phyloP scores from a whole-genome alignment of 768 basidiomycete species.

The Cystofilobasidium bisporidii region DNA sequence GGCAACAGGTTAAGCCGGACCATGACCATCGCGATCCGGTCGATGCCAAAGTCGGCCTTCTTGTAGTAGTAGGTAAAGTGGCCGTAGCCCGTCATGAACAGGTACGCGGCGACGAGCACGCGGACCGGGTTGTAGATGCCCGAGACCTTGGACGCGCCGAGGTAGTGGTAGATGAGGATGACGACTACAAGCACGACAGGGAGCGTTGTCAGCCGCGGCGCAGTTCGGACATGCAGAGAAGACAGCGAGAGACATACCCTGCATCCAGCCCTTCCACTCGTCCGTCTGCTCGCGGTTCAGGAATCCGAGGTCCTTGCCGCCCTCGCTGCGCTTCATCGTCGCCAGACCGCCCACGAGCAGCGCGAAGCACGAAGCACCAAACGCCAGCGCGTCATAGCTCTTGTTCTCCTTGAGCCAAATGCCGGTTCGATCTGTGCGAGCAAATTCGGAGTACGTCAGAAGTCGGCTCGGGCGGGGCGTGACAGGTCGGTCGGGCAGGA shows the following conservation, averaged over 20 bases:
- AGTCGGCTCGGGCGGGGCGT: no score
- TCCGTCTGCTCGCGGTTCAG: conserved; percentile 87
- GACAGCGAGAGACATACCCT: conserved; percentile 49
- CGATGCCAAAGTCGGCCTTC: conserved; percentile 75
- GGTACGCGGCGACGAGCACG: conserved; percentile 74
- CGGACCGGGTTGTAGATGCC: conserved; percentile 91
- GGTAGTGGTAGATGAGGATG: conserved; percentile 86
- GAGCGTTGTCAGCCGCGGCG: background rate
- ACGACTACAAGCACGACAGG: conserved; percentile 48
- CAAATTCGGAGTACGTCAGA: no score
- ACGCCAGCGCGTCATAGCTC: conserved; percentile 60
- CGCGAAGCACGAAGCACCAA: conserved; percentile 49
- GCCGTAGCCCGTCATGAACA: conserved; percentile 79
- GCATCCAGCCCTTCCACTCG: conserved; percentile 99
- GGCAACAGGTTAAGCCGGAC: conserved; percentile 77
- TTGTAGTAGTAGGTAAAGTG: conserved; percentile 80
- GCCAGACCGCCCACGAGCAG: conserved; percentile 53
- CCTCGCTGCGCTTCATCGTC: conserved; percentile 50
- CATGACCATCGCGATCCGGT: conserved; percentile 64
- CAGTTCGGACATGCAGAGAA: no score
- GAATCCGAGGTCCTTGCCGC: conserved; percentile 76
- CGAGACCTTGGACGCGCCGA: conserved; percentile 77
- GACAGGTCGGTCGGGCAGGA: background rate
- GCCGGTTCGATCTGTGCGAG: conserved; percentile 61
- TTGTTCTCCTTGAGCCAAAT: conserved; percentile 88